phyloP scores from a whole-genome alignment of 306 rosid species.

The Ceratonia siliqua region DNA sequence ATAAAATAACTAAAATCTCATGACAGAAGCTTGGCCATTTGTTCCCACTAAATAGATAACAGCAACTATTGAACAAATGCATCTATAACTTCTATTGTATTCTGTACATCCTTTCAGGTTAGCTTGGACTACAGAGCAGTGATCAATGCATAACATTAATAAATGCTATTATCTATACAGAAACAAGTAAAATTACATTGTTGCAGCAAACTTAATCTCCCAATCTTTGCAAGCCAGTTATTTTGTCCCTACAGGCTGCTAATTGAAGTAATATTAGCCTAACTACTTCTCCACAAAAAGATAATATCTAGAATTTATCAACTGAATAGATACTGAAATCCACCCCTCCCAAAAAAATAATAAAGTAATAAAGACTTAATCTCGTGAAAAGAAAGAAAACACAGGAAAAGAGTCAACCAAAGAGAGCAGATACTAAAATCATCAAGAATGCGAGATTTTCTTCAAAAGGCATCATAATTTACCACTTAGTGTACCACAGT shows the following conservation, averaged over 20 bases:
- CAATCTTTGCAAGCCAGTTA: background rate
- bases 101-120: slow-evolving; percentile 2
- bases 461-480: slow-evolving; percentile 2
- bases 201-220: background rate
- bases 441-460: slow-evolving; percentile 7
- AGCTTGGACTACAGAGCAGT: background rate
- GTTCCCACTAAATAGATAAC: slow-evolving; percentile 13
- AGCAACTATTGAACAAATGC: slow-evolving; percentile 6
- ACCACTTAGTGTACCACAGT: slow-evolving; percentile 14
- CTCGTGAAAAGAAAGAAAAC: slow-evolving; percentile 5
- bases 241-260: background rate
- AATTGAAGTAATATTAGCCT: background rate
- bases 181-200: background rate
- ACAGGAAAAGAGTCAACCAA: background rate
- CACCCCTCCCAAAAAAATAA: background rate
- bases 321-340: slow-evolving; percentile 13
- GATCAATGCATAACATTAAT: background rate
- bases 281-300: too few species aligned
- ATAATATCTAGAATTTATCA: too few species aligned
- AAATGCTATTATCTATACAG: slow-evolving; percentile 18
- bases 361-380: background rate
- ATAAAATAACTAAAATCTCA: slow-evolving; percentile 17
- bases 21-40: background rate
- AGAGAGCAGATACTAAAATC: slow-evolving; percentile 22
- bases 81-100: slow-evolving; percentile 6